Conservation (phyloP, 1,139 yeast species). For the Yamadazyma trypodendri region DNA sequence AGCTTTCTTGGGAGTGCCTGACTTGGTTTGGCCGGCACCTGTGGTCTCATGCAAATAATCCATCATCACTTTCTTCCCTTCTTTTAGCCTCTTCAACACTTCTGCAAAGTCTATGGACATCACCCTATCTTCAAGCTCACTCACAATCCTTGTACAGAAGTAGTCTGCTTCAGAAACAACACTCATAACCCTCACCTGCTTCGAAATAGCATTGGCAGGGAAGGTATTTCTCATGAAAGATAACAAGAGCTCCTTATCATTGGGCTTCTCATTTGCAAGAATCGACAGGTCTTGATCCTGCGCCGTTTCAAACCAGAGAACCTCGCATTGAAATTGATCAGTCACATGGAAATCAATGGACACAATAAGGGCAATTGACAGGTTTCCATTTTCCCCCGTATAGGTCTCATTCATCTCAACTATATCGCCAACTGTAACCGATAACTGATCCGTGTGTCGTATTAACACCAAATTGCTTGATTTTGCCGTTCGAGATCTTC, state of each 20-base stretch:
- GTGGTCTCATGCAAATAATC: background rate
- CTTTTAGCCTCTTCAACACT: background rate
- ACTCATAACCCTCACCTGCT: background rate
- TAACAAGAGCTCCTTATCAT: constrained; percentile 1
- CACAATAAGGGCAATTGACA: background rate
- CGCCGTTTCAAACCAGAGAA: background rate
- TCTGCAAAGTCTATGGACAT: background rate
- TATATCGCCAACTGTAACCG: background rate
- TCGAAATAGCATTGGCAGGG: background rate
- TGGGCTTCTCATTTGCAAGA: background rate
- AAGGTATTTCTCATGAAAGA: background rate
- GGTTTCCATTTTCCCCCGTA: background rate
- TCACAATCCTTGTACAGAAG: background rate
- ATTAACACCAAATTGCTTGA: background rate
- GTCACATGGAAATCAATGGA: constrained; percentile 1
- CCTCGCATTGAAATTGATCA: background rate
- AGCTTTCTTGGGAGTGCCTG: background rate
- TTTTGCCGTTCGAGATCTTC: background rate
- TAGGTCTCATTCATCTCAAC: background rate
- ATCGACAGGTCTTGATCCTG: background rate
- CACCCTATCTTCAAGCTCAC: background rate
- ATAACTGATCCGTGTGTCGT: background rate
- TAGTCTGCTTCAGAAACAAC: background rate
- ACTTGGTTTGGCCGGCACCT: background rate
- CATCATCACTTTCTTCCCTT: constrained; percentile 1